Evolutionary conservation across 495 filamentous ascomycete genomes (phyloP).

Genomic region (Penicillium simplicissimum): DNA sequence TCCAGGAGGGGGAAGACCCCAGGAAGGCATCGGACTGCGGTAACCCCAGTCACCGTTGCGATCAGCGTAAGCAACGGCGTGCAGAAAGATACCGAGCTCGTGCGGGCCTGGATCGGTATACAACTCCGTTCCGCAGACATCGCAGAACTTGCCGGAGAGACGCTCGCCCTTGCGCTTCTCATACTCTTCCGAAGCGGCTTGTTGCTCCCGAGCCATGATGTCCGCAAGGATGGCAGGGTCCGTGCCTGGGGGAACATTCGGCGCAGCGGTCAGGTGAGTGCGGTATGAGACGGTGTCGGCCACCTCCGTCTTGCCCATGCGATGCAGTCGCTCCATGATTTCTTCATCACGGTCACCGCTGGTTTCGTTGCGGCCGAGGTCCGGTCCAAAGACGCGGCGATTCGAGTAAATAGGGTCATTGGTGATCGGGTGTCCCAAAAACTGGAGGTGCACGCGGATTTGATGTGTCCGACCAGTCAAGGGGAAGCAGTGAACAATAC

Average conservation of each 20-base stretch:
- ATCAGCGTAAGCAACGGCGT: constrained; percentile 86
- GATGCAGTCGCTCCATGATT: constrained; percentile 76
- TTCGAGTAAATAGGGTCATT: constrained; percentile 99
- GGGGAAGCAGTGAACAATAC: constrained; percentile 90
- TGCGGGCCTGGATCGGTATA: constrained; percentile 90
- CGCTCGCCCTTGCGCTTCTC: constrained; percentile 79
- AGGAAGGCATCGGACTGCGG: constrained; percentile 76
- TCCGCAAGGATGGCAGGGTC: constrained; percentile 40
- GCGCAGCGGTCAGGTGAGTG: constrained; percentile 45
- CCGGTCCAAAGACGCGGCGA: constrained; percentile 81
- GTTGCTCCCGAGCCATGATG: constrained; percentile 58
- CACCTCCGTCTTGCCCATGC: constrained; percentile 93
- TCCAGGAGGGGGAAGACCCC: constrained; percentile 76
- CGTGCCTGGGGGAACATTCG: constrained; percentile 42
- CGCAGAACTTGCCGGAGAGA: constrained; percentile 81
- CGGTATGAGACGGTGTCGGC: constrained; percentile 86
- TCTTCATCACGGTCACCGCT: constrained; percentile 76
- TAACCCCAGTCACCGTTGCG: constrained; percentile 81
- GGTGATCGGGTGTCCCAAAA: constrained; percentile 88
- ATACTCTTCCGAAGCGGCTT: constrained; percentile 86
- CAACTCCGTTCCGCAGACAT: constrained; percentile 79
- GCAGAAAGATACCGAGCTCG: constrained; percentile 90
- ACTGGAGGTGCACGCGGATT: constrained; percentile 92
- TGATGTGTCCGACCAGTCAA: constrained; percentile 95
- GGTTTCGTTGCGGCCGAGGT: constrained; percentile 70